phyloP scores from a whole-genome alignment of 176 grass and related monocot species.

The Carex myosuroides region DNA sequence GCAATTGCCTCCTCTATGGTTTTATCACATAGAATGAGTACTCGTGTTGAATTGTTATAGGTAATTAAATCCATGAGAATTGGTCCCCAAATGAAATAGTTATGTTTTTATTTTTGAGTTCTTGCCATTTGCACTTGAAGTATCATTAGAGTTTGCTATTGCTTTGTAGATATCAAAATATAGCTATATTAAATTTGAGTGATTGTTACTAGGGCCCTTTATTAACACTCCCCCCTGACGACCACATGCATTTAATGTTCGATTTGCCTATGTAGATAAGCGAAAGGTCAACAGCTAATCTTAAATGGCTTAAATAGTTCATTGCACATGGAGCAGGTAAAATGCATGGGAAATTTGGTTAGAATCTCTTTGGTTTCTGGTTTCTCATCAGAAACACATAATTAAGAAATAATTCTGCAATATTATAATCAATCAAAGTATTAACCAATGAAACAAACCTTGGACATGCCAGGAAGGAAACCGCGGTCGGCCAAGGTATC shows the following conservation, averaged over 20 bases:
- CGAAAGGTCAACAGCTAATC: neutral
- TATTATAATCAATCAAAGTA: neutral
- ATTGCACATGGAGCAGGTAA: neutral
- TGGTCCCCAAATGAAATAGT: neutral
- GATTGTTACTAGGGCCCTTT: neutral
- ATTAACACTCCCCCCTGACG: neutral
- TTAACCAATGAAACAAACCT: constrained; percentile 36
- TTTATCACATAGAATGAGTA: neutral
- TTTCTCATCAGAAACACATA: neutral
- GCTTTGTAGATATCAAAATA: neutral
- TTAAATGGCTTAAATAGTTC: neutral
- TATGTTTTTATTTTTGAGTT: neutral
- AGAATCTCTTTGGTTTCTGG: neutral
- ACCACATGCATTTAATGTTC: neutral
- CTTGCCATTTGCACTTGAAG: neutral
- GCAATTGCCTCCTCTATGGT: neutral
- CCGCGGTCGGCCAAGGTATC: constrained; percentile 80
- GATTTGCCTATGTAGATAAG: neutral
- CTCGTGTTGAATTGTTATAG: neutral
- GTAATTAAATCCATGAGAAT: neutral
- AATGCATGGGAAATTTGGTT: neutral
- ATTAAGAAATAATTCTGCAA: neutral
- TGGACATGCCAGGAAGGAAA: constrained; percentile 95
- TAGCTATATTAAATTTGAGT: neutral
- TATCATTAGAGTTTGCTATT: neutral